A percentile compares a stretch with the other conserved stretches of the same genome.
Conservation (phyloP, 768 basidiomycete species). For the Pisolithus sp. region DNA sequence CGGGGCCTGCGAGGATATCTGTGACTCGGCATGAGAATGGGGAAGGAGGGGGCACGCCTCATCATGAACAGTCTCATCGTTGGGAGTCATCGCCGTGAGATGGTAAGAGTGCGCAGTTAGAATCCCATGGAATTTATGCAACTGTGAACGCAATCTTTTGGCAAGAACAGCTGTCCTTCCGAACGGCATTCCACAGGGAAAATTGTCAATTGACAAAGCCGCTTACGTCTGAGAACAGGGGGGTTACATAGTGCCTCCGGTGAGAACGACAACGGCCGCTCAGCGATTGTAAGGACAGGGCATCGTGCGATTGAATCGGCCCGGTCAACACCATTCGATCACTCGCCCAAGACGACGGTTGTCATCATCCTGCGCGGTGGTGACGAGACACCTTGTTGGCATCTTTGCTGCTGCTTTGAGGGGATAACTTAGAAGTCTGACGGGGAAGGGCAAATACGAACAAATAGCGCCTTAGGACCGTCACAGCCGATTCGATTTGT, state of each 20-base stretch:
- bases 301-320: background rate
- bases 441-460: slow-evolving; percentile 13
- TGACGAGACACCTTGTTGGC: background rate
- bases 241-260: background rate
- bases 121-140: slow-evolving; percentile 5
- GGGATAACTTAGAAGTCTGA: background rate
- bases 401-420: background rate
- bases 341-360: too few species aligned
- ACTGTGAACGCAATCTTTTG: background rate
- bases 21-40: slow-evolving; percentile 28
- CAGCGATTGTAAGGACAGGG: background rate
- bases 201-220: background rate
- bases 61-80: slow-evolving; percentile 22
- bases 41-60: slow-evolving; percentile 27
- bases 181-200: background rate
- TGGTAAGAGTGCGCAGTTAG: background rate
- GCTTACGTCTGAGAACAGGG: background rate
- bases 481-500: too few species aligned
- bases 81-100: slow-evolving; percentile 10
- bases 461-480: background rate
- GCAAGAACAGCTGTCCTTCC: background rate
- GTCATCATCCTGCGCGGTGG: background rate
- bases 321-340: too few species aligned
- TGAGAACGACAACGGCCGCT: background rate
- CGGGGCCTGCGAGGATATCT: slow-evolving; percentile 8